Evolutionary conservation across 345 rosid species (phyloP).

Genomic region (Lepidium sativum): DNA sequence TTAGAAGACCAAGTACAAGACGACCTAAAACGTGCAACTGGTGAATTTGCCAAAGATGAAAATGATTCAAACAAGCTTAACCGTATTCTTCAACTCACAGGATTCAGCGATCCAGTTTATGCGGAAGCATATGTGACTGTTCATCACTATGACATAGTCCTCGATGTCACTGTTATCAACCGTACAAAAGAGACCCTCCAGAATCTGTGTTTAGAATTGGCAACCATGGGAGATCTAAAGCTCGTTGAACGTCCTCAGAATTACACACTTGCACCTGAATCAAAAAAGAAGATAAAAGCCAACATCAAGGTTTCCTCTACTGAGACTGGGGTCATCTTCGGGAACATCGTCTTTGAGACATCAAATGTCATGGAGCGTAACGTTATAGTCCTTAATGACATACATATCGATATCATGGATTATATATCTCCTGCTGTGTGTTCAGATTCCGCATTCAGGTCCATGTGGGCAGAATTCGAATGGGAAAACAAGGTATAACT

Average conservation of each 20-base stretch:
- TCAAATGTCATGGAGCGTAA: constrained; percentile 83
- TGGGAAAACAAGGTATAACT: constrained; percentile 93
- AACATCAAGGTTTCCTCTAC: constrained; percentile 97
- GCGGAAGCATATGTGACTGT: constrained; percentile 95
- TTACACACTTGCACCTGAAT: constrained; percentile 85
- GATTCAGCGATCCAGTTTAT: constrained; percentile 92
- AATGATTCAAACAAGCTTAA: constrained; percentile 88
- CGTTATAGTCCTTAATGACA: constrained; percentile 88
- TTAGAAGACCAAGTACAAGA: constrained; percentile 97
- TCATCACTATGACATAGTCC: constrained; percentile 88
- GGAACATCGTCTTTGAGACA: constrained; percentile 85
- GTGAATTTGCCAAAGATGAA: constrained; percentile 81
- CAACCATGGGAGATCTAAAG: constrained; percentile 99
- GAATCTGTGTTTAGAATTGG: constrained; percentile 85
- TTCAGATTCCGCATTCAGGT: constrained; percentile 70
- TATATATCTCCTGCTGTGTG: constrained; percentile 91
- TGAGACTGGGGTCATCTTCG: constrained; percentile 91
- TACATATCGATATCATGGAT: constrained; percentile 95
- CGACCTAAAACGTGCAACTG: constrained; percentile 92
- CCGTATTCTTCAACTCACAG: constrained; percentile 91
- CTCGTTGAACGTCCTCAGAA: constrained; percentile 95
- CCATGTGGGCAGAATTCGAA: constrained; percentile 99
- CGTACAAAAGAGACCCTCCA: constrained; percentile 90
- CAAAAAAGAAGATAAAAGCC: constrained; percentile 88
- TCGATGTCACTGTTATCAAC: constrained; percentile 81